Evolutionary conservation across 169 alveolate species (phyloP), one percentile per base, ranked within the genome.

Genomic region (Perkinsus olseni): DNA sequence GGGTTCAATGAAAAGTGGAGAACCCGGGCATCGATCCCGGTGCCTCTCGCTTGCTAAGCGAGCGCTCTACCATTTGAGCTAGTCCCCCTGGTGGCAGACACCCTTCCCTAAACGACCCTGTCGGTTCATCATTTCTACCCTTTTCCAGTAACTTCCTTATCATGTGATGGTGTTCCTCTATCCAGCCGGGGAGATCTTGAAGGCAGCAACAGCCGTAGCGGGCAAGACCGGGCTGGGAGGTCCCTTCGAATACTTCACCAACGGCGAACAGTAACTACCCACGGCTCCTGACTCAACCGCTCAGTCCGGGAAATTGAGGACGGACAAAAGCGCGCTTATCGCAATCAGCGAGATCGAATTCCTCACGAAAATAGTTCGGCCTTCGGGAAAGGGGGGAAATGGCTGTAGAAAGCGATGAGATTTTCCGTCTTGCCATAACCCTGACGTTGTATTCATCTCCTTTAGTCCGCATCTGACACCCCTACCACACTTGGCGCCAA

Each of bases 21-120:
- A 97, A 97, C 98, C 97, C 96, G 99, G 99, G 99, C 98, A 98
- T 98, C 99, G 99, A 98, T 98, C 99, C 99, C 99, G 97, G 99
- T 98, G 98, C 99, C 99, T 98, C 99, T 98, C 99, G 99, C 99
- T 98, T 98, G 99, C 99, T 98, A 98, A 98, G 99, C 99, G 99
- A 98, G 99, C 99, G 99, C 99, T 98, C 99, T 98, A 98, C 99
- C 99, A 98, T 98, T 98, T 98, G 99, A 98, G 99, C 99, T 98
- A 98, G 99, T 45, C 62, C 62, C 62, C 62, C 62, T 45, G 62
- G 6, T 45, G 62, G 62, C 17, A 6, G 62, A 6, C 62, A 17
- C 62, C 62, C 62, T 45, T 45, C 62, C 6, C 62, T 17, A 45
- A 45, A 45, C 62, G 62, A 6, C 17, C 62, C 62, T 45, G 17